Percentiles rank a stretch among this genome's conserved stretches.
Evolutionary conservation across 2,329 filamentous ascomycete genomes (phyloP).

Genomic region (Hymenoscyphus salicellus): DNA sequence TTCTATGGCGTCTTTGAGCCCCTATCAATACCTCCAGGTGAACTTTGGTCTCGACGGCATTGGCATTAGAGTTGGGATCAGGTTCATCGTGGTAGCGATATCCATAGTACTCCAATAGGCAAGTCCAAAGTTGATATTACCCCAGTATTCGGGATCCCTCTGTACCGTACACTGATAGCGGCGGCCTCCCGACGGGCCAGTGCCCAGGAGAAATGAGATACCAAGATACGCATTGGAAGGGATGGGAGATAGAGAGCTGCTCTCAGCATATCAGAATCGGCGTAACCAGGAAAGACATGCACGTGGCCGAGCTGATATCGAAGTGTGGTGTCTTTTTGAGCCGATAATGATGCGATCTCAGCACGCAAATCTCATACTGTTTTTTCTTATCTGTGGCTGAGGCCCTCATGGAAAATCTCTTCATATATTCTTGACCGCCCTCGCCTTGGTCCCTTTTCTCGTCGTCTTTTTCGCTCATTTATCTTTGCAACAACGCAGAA

Average conservation of each 20-base stretch:
- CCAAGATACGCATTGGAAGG: neutral
- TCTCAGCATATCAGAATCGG: neutral
- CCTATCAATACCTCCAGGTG: neutral
- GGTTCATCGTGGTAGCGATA: no score
- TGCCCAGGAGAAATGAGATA: neutral
- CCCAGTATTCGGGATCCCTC: neutral
- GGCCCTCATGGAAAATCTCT: conserved; percentile 3
- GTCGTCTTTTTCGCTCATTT: conserved; percentile 2
- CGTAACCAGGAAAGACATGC: neutral
- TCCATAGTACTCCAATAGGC: conserved; percentile 13
- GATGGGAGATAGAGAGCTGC: neutral
- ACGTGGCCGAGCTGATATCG: conserved; percentile 3
- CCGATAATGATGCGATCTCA: conserved; percentile 10
- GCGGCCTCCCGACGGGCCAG: neutral
- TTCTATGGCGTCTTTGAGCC: neutral
- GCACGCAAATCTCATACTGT: conserved; percentile 8
- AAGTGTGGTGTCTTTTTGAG: conserved; percentile 5
- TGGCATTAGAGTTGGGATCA: neutral
- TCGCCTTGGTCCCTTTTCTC: neutral
- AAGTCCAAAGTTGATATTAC: conserved; percentile 16
- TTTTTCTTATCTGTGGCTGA: conserved; percentile 26
- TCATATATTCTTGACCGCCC: conserved; percentile 17
- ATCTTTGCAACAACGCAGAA: neutral
- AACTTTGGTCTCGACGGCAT: neutral
- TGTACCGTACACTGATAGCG: neutral